phyloP scores from a whole-genome alignment of 2,329 filamentous ascomycete genomes.

The Neonectria coccinea region DNA sequence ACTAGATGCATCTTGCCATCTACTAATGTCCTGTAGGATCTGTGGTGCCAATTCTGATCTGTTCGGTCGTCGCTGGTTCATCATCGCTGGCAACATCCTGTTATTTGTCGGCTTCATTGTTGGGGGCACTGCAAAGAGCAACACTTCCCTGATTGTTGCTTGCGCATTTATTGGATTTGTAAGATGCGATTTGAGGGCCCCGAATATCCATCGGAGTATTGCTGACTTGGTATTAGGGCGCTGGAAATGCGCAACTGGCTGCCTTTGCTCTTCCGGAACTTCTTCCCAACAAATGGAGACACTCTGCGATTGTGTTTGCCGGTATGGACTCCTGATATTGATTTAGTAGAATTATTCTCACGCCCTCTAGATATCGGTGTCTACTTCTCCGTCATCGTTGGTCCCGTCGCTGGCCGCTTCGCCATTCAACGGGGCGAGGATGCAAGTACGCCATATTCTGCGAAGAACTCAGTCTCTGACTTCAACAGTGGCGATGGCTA shows the following conservation, averaged over 20 bases:
- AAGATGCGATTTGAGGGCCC: background rate
- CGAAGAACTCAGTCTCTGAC: background rate
- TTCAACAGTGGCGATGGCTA: slow-evolving; percentile 55
- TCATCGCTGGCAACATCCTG: slow-evolving; percentile 26
- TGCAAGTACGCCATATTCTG: slow-evolving; percentile 16
- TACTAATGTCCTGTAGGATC: slow-evolving; percentile 36
- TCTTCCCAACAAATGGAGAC: slow-evolving; percentile 61
- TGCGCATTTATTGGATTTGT: slow-evolving; percentile 57
- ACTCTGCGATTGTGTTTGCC: slow-evolving; percentile 57
- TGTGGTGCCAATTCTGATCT: slow-evolving; percentile 59
- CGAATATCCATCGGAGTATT: no score
- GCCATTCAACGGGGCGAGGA: slow-evolving; percentile 50
- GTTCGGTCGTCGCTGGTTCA: slow-evolving; percentile 52
- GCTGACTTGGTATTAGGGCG: slow-evolving; percentile 43
- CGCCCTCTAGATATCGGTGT: slow-evolving; percentile 50
- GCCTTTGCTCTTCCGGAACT: slow-evolving; percentile 61
- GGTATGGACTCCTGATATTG: background rate
- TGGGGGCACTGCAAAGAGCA: slow-evolving; percentile 54
- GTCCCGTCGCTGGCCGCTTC: slow-evolving; percentile 58
- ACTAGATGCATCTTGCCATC: no score
- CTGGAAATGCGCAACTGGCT: slow-evolving; percentile 57
- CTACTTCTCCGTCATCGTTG: slow-evolving; percentile 59
- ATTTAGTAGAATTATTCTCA: background rate
- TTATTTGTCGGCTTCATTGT: slow-evolving; percentile 39
- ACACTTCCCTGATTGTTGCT: slow-evolving; percentile 53